These are phyloP conservation scores for Aspergillus avenaceus DNA, from an alignment of 495 filamentous ascomycete species.

Conservation along the genomic window DNA sequence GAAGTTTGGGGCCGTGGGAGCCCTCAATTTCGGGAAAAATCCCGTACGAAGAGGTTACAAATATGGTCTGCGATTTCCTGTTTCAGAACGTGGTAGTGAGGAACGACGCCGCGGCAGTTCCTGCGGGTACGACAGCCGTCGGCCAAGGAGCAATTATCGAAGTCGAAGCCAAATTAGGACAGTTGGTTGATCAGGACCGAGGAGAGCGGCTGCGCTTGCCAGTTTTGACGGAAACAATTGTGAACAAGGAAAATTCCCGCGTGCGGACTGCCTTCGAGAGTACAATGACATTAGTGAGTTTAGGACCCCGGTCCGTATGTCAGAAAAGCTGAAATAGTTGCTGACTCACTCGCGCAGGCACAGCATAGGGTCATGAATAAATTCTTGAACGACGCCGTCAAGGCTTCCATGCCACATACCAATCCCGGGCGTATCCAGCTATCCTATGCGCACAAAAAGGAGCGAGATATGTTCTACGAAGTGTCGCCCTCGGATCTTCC, in stretches of 20 bases:
- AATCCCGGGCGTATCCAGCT: conserved; percentile 59
- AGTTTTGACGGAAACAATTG: conserved; percentile 60
- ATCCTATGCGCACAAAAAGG: conserved; percentile 73
- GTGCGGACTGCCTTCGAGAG: conserved; percentile 63
- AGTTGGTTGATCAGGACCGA: conserved; percentile 65
- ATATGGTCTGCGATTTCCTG: conserved; percentile 68
- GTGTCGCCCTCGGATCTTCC: conserved; percentile 59
- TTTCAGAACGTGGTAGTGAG: conserved; percentile 62
- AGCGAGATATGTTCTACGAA: conserved; percentile 78
- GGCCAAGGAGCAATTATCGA: conserved; percentile 72
- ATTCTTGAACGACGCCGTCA: conserved; percentile 71
- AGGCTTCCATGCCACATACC: conserved; percentile 32
- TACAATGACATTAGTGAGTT: conserved; percentile 76
- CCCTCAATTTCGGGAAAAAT: conserved; percentile 61
- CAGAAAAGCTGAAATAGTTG: conserved; percentile 4
- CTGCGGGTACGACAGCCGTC: conserved; percentile 41
- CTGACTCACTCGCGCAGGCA: conserved; percentile 38
- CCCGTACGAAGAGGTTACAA: conserved; percentile 64
- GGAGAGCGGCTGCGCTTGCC: conserved; percentile 63
- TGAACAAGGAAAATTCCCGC: conserved; percentile 49
- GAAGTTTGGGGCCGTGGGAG: conserved; percentile 65
- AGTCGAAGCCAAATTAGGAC: conserved; percentile 88
- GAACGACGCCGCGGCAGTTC: conserved; percentile 44
- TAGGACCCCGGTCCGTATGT: background rate
- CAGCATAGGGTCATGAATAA: conserved; percentile 77